phyloP scores from a whole-genome alignment of 257 asterid species.

The Rehmannia glutinosa region DNA sequence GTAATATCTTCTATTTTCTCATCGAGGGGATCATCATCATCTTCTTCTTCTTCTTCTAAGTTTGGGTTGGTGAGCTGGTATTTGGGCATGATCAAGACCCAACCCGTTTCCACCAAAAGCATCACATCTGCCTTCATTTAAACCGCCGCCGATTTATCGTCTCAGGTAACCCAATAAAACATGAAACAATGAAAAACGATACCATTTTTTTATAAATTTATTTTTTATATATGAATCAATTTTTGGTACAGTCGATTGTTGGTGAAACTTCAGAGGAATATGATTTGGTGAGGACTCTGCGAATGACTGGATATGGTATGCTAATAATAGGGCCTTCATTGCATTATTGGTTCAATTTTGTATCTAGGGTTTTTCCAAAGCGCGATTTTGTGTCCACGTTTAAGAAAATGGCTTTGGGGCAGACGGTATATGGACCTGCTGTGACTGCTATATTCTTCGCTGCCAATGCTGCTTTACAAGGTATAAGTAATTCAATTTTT shows the following conservation, averaged over 20 bases:
- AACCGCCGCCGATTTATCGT: constrained; percentile 75
- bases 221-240: not conserved
- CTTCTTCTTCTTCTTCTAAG: constrained; percentile 25
- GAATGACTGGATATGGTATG: constrained; percentile 55
- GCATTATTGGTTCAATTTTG: constrained; percentile 56
- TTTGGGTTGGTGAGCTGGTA: constrained; percentile 62
- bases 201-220: not conserved
- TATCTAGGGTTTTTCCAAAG: constrained; percentile 51
- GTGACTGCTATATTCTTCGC: constrained; percentile 69
- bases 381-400: constrained; percentile 62
- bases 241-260: constrained; percentile 27
- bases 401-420: constrained; percentile 71
- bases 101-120: constrained; percentile 72
- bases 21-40: constrained; percentile 12
- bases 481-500: constrained; percentile 21
- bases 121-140: constrained; percentile 62
- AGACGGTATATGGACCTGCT: constrained; percentile 64
- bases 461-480: constrained; percentile 76
- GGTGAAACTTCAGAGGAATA: constrained; percentile 27
- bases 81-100: constrained; percentile 54
- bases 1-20: constrained; percentile 12
- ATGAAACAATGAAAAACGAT: too few species aligned
- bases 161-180: constrained; percentile 62
- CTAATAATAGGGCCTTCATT: constrained; percentile 42
- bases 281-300: constrained; percentile 36